Evolutionary conservation across 2,329 filamentous ascomycete genomes (phyloP).

Genomic region (Alternaria incomplexa): DNA sequence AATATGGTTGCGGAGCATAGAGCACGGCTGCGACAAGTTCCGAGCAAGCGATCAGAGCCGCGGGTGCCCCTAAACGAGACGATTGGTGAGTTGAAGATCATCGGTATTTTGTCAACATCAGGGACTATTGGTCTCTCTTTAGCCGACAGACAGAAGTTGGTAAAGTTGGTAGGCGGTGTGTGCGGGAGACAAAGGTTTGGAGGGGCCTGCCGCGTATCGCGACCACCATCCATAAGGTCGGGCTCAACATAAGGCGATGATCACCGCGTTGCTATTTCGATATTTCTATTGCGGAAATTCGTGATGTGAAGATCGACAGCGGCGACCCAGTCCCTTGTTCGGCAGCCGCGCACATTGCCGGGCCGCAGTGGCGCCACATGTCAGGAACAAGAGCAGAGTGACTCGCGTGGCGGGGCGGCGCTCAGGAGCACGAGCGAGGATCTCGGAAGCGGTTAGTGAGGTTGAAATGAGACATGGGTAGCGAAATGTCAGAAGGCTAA

Average conservation of each 20-base stretch:
- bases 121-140: constrained; percentile 7
- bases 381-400: constrained; percentile 23
- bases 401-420: constrained; percentile 18
- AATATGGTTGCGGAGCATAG: constrained; percentile 2
- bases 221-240: background rate
- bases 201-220: background rate
- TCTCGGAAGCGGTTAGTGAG: constrained; percentile 12
- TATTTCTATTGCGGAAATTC: background rate
- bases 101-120: background rate
- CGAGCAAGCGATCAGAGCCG: constrained; percentile 10
- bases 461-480: constrained; percentile 12
- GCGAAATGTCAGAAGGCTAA: constrained; percentile 6
- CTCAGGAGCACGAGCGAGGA: constrained; percentile 12
- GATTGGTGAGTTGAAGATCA: constrained; percentile 10
- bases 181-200: background rate
- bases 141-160: constrained; percentile 5
- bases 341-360: constrained; percentile 20
- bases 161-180: background rate
- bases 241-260: background rate
- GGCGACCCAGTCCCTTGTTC: constrained; percentile 8
- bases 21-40: constrained; percentile 1
- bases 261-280: constrained; percentile 5
- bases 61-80: constrained; percentile 5
- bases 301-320: constrained; percentile 20
- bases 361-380: constrained; percentile 22